phyloP scores from a whole-genome alignment of 371 early-diverging fungal species.

The Mortierella sp. region DNA sequence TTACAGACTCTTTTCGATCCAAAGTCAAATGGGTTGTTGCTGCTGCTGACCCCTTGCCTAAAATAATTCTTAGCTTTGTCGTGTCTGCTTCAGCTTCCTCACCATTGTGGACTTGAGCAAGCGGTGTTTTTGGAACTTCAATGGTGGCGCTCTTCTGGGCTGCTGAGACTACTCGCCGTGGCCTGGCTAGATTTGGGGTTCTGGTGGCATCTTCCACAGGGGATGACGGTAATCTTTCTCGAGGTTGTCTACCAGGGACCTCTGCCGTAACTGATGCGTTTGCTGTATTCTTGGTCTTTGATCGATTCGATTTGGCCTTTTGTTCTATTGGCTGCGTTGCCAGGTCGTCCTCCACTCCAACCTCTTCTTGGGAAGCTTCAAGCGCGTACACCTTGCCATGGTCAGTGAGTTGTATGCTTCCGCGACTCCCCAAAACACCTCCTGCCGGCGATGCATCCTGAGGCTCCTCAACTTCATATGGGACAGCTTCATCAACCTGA shows the following conservation, averaged over 20 bases:
- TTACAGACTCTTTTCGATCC: background rate
- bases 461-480: slow-evolving; percentile 2
- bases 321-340: background rate
- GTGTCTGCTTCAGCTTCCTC: background rate
- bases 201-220: background rate
- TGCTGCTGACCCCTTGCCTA: background rate
- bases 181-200: background rate
- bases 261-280: background rate
- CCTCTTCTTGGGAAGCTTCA: background rate
- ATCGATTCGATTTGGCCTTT: background rate
- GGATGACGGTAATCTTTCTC: background rate
- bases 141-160: background rate
- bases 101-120: background rate
- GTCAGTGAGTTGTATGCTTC: background rate
- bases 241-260: background rate
- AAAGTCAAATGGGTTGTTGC: background rate
- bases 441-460: background rate
- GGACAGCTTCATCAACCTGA: background rate
- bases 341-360: background rate
- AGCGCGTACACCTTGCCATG: background rate
- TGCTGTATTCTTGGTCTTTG: background rate
- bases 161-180: background rate
- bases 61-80: background rate
- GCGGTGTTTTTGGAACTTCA: background rate
- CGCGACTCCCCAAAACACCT: background rate